These are phyloP conservation scores for Leccinum arenicola DNA, from an alignment of 768 basidiomycete species.

Conservation along the genomic window DNA sequence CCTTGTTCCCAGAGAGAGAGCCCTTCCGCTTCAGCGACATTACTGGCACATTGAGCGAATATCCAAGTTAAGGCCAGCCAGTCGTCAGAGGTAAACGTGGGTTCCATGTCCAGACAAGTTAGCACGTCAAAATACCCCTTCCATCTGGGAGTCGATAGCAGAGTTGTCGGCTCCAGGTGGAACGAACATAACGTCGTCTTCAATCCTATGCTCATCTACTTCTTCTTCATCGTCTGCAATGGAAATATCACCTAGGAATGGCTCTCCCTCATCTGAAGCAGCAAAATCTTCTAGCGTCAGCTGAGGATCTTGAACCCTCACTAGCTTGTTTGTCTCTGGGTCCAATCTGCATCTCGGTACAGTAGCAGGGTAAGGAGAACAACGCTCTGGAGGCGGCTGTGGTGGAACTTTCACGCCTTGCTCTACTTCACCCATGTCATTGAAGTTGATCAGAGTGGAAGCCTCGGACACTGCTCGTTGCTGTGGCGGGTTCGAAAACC, in stretches of 20 bases:
- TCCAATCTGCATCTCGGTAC: conserved; percentile 15
- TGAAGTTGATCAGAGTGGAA: background rate
- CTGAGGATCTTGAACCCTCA: background rate
- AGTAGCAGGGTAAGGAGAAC: background rate
- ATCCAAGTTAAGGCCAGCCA: too few species aligned
- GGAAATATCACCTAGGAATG: background rate
- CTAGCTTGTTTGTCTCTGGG: background rate
- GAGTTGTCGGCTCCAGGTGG: background rate
- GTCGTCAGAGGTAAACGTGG: too few species aligned
- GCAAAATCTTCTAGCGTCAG: background rate
- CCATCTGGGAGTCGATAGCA: background rate
- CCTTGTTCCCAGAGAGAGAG: too few species aligned
- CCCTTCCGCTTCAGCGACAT: too few species aligned
- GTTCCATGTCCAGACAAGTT: background rate
- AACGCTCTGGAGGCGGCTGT: background rate
- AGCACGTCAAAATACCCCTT: background rate
- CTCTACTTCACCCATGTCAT: background rate
- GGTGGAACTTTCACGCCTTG: background rate
- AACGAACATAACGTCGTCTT: conserved; percentile 18
- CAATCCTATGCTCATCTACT: background rate
- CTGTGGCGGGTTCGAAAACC: background rate
- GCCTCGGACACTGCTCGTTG: background rate
- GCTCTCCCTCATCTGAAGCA: background rate
- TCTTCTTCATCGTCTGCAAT: background rate
- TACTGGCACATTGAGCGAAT: too few species aligned